Evolutionary conservation across 495 filamentous ascomycete species (phyloP), one percentile per base, ranked within the genome.

Genomic region (Parathielavia appendiculata): DNA sequence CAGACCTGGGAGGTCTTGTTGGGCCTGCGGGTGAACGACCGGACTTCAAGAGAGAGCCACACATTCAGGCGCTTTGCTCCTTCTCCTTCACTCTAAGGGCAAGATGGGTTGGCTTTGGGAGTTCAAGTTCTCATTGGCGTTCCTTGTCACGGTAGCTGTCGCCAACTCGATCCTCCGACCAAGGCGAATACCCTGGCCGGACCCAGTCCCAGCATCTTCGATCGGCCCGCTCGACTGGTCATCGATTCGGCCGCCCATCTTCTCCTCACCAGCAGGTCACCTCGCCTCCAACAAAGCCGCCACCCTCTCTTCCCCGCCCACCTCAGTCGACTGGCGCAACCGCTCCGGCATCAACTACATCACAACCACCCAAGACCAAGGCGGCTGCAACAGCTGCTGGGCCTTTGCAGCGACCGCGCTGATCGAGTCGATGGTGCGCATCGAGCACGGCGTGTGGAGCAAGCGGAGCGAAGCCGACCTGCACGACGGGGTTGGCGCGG

Each of bases 391-490:
- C 39, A 54, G 46, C 45, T 66, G 63, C 57, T 66, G 63, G 63
- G 63, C 60, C 38, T 66, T 66, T 6, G 63, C 60, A 1, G 57
- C 22, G 0, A 54, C 60, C 5, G 63, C 63, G 6, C 57, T 66
- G 4, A 44, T 66, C 36, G 63, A 66, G 52, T 35, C 60, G 19
- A 51, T 53, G 59, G 45, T 60, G 19, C 56, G 63, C 50, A 63
- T 66, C 34, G 63, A 66, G 57, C 63, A 66, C 54, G 60, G 60
- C 26, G 43, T 58, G 0, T 66, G 63, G 63, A 55, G 26, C 45
- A 66, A 62, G 43, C 57, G 60, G n/a, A 55, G 49, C 54, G 63
- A 66, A 36, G 59, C 63, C 34, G 63, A 66, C 34, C 43, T 66
- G 26, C 63, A 62, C 57, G 53, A 60, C 35, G 54, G 57, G 1